These are phyloP conservation scores for Cladophialophora immunda DNA, from an alignment of 2,329 filamentous ascomycete species.

Conservation along the genomic window DNA sequence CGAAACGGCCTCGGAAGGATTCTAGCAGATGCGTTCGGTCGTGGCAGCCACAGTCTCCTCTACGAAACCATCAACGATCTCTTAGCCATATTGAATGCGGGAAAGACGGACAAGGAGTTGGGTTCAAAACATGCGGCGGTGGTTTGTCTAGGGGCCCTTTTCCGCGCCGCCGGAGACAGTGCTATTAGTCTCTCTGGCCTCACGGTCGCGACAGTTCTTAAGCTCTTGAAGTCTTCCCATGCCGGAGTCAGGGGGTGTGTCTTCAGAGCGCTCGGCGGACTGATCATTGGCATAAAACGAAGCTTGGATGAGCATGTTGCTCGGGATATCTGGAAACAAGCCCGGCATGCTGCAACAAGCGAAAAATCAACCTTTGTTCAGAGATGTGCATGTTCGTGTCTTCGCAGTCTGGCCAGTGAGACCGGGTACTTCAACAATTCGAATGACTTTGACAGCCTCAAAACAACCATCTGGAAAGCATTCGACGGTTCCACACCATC, in stretches of 20 bases:
- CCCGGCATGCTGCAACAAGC: slow-evolving; percentile 74
- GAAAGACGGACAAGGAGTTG: slow-evolving; percentile 80
- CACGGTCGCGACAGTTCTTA: slow-evolving; percentile 75
- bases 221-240: slow-evolving; percentile 82
- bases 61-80: slow-evolving; percentile 96
- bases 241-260: slow-evolving; percentile 82
- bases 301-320: slow-evolving; percentile 85
- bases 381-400: slow-evolving; percentile 77
- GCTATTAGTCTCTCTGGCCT: slow-evolving; percentile 83
- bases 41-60: slow-evolving; percentile 88
- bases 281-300: slow-evolving; percentile 75
- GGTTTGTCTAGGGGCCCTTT: slow-evolving; percentile 86
- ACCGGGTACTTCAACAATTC: slow-evolving; percentile 88
- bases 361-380: slow-evolving; percentile 88
- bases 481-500: slow-evolving; percentile 79
- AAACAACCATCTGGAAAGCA: slow-evolving; percentile 82
- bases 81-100: slow-evolving; percentile 73
- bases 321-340: slow-evolving; percentile 94
- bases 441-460: slow-evolving; percentile 88
- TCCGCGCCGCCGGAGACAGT: slow-evolving; percentile 91
- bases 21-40: slow-evolving; percentile 80
- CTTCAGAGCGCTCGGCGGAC: slow-evolving; percentile 77
- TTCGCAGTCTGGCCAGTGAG: slow-evolving; percentile 74
- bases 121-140: slow-evolving; percentile 87
- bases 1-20: slow-evolving; percentile 88